Base-by-base conservation (phyloP, 2,329 filamentous ascomycete species). In the Diaporthe eres region DNA sequence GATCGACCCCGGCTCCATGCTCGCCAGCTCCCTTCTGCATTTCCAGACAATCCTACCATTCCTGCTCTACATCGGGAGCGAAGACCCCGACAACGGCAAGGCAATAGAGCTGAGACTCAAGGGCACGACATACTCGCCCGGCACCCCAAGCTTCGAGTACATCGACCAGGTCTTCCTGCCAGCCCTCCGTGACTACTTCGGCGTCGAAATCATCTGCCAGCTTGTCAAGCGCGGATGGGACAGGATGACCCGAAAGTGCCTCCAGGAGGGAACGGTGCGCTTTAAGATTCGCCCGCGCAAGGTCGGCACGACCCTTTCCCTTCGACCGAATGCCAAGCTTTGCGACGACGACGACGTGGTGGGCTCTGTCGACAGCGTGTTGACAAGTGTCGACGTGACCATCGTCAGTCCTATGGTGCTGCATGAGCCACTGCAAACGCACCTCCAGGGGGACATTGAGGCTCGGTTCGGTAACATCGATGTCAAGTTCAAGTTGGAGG, bases 31-130 rank as follows among this genome's bases (percentile, higher is more conserved):
- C 1, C 80, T 91, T n/a, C 85, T 92, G 13, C 87, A 92, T 74
- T 85, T 93, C 76, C 91, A 93, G 81, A 90, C 91, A 2, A 82
- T 92, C 17, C 83, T 93, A 5, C 91, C 91, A 0, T 91, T 89
- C 77, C 83, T 92, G 2, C 80, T 93, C 12, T 91, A 90, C 74
- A 86, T 90, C 0, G 84, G 86, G 28, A 63, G 71, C 37, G 85
- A 72, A 25, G 55, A 74, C 22, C 34, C 85, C 75, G 83, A 84
- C 9, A 80, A 77, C n/a, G 81, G 79, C 12, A 83, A 86, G 39
- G 85, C 87, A 2, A 83, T 92, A n/a, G 85, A 85, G 37, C 78
- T 92, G 3, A 85, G 86, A 34, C 87, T 93, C 12, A 84, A 86
- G 1, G 91, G 91, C 7, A 91, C 91, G 12, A 92, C 91, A 1